Conservation (phyloP, 2,329 filamentous ascomycete genomes). For the Hirsutella thompsonii region DNA sequence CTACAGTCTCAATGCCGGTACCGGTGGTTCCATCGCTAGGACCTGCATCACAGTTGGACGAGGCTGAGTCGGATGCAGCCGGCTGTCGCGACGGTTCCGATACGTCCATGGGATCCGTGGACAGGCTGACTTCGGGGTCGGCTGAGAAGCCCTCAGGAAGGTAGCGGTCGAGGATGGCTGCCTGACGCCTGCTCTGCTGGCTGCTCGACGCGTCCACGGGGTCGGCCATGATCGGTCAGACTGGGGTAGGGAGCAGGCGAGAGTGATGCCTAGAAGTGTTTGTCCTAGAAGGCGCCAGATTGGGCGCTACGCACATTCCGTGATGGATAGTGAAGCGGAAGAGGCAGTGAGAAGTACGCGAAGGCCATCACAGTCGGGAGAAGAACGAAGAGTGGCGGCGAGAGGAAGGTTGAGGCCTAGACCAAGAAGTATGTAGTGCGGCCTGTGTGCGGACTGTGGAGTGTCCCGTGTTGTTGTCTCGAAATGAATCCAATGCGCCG, state of each 20-base stretch:
- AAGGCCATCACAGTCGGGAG: background rate
- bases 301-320: background rate
- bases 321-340: background rate
- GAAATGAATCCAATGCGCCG: no score
- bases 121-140: conserved; percentile 22
- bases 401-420: no score
- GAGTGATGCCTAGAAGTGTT: background rate
- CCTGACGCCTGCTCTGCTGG: conserved; percentile 16
- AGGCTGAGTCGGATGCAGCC: conserved; percentile 5
- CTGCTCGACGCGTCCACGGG: conserved; percentile 13
- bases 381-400: background rate
- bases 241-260: background rate
- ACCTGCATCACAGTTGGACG: conserved; percentile 4
- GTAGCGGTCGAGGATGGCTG: conserved; percentile 23
- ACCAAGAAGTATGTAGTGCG: no score
- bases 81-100: conserved; percentile 2
- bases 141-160: conserved; percentile 26
- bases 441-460: no score
- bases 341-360: background rate
- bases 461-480: no score
- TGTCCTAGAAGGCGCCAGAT: background rate
- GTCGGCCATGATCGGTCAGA: conserved; percentile 13
- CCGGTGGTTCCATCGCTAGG: conserved; percentile 5
- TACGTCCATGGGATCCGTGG: conserved; percentile 7
- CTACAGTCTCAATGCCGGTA: conserved; percentile 26